Conservation (phyloP, 2,329 filamentous ascomycete genomes). For the Biscogniauxia marginata region DNA sequence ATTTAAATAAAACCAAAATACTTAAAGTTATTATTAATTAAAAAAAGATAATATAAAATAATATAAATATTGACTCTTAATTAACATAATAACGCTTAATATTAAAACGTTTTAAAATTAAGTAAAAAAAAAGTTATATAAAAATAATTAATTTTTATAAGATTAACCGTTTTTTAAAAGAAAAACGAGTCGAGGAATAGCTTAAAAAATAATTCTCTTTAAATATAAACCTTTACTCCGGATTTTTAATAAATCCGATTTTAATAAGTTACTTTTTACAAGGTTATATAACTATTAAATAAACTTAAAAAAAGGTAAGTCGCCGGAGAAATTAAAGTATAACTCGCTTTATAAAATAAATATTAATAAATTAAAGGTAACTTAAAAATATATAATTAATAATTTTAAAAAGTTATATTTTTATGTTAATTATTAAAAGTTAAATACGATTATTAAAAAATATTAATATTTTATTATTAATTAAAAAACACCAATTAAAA, state of each 20-base stretch:
- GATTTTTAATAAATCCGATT: too few relatives aligned
- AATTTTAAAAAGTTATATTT: background rate
- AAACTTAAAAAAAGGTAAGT: too few relatives aligned
- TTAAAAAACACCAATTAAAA: background rate
- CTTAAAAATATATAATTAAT: too few relatives aligned
- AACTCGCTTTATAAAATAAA: too few relatives aligned
- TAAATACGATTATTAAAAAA: too few relatives aligned
- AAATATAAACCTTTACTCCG: background rate
- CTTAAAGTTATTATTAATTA: background rate
- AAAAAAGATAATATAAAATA: background rate
- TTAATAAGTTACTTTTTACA: too few relatives aligned
- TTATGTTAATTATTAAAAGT: conserved; percentile 1
- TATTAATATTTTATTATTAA: background rate
- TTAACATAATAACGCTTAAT: background rate
- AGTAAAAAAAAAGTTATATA: background rate
- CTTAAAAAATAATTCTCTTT: background rate
- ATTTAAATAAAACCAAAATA: background rate
- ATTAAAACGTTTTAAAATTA: background rate
- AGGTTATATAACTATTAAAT: too few relatives aligned
- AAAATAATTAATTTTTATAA: background rate
- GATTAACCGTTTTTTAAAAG: too few relatives aligned
- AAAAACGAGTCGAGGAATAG: too few relatives aligned
- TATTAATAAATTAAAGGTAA: too few relatives aligned
- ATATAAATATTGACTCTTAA: background rate
- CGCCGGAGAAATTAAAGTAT: too few relatives aligned